A percentile compares a stretch with the other conserved stretches of the same genome.
Evolutionary conservation across 495 filamentous ascomycete species (phyloP).

Genomic region (Aspergillus sparsus): DNA sequence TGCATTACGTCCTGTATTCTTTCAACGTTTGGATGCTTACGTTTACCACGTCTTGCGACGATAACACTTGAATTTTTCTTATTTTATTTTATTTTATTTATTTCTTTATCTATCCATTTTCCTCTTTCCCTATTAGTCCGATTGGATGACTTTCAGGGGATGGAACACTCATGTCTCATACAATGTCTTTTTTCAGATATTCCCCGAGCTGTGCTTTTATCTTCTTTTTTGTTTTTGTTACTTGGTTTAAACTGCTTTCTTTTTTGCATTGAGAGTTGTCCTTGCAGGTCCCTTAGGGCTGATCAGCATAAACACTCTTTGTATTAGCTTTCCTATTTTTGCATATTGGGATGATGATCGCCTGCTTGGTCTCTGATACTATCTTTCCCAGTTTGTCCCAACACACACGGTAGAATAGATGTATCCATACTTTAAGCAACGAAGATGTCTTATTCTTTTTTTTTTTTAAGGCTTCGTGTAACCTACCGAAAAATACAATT

Average conservation of each 20-base stretch:
- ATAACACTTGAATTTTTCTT: slow-evolving; percentile 16
- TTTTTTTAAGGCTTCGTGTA: slow-evolving; percentile 23
- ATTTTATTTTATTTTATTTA: slow-evolving; percentile 17
- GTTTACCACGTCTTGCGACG: slow-evolving; percentile 19
- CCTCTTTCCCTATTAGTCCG: slow-evolving; percentile 20
- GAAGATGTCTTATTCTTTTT: slow-evolving; percentile 17
- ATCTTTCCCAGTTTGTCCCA: slow-evolving; percentile 20
- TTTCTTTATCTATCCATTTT: slow-evolving; percentile 3
- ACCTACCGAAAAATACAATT: not conserved
- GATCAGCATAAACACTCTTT: slow-evolving; percentile 11
- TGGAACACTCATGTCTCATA: slow-evolving; percentile 9
- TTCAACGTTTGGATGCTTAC: slow-evolving; percentile 22
- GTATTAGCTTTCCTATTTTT: slow-evolving; percentile 15
- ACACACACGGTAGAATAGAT: slow-evolving; percentile 32
- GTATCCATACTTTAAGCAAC: slow-evolving; percentile 33
- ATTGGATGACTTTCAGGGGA: not conserved
- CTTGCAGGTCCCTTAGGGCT: slow-evolving; percentile 3
- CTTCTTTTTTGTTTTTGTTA: slow-evolving; percentile 18
- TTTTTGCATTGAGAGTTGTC: slow-evolving; percentile 12
- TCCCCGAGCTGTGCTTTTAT: slow-evolving; percentile 36
- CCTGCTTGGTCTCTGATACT: slow-evolving; percentile 22
- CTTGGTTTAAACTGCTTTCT: slow-evolving; percentile 23
- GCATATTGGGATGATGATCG: slow-evolving; percentile 24
- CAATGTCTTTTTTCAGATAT: slow-evolving; percentile 11
- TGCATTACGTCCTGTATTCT: slow-evolving; percentile 32